These are phyloP conservation scores for Scedosporium boydii DNA, from an alignment of 2,329 filamentous ascomycete genomes.

Conservation along the genomic window DNA sequence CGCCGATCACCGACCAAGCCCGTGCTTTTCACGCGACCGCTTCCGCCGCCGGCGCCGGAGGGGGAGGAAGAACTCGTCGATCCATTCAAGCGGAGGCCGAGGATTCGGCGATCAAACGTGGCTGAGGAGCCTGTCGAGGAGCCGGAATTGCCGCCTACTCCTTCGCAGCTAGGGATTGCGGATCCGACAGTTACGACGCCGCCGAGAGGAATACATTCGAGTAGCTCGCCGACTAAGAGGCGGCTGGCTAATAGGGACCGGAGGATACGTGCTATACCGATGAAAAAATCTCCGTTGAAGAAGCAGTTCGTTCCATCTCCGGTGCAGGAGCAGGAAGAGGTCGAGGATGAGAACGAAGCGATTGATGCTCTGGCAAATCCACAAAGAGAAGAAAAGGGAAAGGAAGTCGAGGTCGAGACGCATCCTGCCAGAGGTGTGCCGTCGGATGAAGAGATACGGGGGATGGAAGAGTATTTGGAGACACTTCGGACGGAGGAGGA, in stretches of 20 bases:
- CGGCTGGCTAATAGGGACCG: not conserved
- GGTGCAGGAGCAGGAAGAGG: slow-evolving; percentile 11
- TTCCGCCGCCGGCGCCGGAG: slow-evolving; percentile 33
- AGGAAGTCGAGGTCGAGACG: slow-evolving; percentile 8
- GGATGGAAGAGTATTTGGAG: slow-evolving; percentile 43
- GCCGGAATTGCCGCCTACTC: slow-evolving; percentile 54
- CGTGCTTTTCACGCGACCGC: slow-evolving; percentile 33
- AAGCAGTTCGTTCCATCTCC: slow-evolving; percentile 21
- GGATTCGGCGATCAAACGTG: slow-evolving; percentile 12
- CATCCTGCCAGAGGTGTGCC: slow-evolving; percentile 32
- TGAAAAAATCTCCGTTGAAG: slow-evolving; percentile 42
- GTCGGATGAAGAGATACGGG: slow-evolving; percentile 29
- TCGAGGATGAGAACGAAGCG: slow-evolving; percentile 1
- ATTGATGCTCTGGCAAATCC: not conserved
- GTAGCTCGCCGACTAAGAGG: slow-evolving; percentile 8
- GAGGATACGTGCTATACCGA: slow-evolving; percentile 26
- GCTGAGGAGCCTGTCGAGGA: slow-evolving; percentile 10
- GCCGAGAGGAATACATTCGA: slow-evolving; percentile 41
- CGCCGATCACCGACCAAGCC: slow-evolving; percentile 15
- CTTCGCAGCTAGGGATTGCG: slow-evolving; percentile 34
- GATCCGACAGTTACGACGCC: slow-evolving; percentile 47
- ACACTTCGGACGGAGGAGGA: slow-evolving; percentile 45
- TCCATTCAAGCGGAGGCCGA: slow-evolving; percentile 14
- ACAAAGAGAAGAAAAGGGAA: slow-evolving; percentile 5
- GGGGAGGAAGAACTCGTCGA: slow-evolving; percentile 29